Evolutionary conservation across 2,329 filamentous ascomycete species (phyloP).

Genomic region (Diplocarpon rosae): DNA sequence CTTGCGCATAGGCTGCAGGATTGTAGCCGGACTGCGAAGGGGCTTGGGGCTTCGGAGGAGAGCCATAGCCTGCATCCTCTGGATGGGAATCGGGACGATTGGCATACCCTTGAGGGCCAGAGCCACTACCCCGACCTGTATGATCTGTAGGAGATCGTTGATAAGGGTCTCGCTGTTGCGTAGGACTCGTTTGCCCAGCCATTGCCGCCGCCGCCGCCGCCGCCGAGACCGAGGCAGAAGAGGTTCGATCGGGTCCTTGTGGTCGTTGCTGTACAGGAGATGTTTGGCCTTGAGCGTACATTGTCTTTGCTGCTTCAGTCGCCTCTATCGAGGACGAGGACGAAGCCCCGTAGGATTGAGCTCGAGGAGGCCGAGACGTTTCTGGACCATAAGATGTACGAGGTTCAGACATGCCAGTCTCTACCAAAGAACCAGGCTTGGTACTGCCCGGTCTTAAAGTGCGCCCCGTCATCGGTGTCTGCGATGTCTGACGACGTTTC

Average conservation of each 20-base stretch:
- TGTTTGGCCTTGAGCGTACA: slow-evolving; percentile 42
- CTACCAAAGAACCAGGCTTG: slow-evolving; percentile 14
- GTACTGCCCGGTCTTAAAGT: slow-evolving; percentile 21
- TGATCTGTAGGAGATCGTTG: slow-evolving; percentile 25
- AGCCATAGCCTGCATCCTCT: slow-evolving; percentile 18
- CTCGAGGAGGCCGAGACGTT: slow-evolving; percentile 21
- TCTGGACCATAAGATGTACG: slow-evolving; percentile 24
- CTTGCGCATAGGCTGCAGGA: slow-evolving; percentile 62
- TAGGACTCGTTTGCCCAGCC: slow-evolving; percentile 31
- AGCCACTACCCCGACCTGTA: slow-evolving; percentile 12
- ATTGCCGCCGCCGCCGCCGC: slow-evolving; percentile 49
- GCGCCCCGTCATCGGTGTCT: slow-evolving; percentile 20
- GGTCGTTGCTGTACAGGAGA: slow-evolving; percentile 35
- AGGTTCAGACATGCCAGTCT: slow-evolving; percentile 13
- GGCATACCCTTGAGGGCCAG: slow-evolving; percentile 13
- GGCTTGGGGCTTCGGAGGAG: slow-evolving; percentile 28
- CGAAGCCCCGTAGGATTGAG: slow-evolving; percentile 29
- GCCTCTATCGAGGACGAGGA: slow-evolving; percentile 39
- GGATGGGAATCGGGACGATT: slow-evolving; percentile 17
- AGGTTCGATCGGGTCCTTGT: slow-evolving; percentile 39
- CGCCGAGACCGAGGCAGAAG: slow-evolving; percentile 35
- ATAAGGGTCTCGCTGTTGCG: slow-evolving; percentile 20
- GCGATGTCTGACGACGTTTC: slow-evolving; percentile 48
- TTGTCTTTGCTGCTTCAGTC: slow-evolving; percentile 52
- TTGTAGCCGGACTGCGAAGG: slow-evolving; percentile 59